A percentile compares a stretch with the other conserved stretches of the same genome.
Evolutionary conservation across 768 basidiomycete species (phyloP).

Genomic region (Boletus subcaerulescens): DNA sequence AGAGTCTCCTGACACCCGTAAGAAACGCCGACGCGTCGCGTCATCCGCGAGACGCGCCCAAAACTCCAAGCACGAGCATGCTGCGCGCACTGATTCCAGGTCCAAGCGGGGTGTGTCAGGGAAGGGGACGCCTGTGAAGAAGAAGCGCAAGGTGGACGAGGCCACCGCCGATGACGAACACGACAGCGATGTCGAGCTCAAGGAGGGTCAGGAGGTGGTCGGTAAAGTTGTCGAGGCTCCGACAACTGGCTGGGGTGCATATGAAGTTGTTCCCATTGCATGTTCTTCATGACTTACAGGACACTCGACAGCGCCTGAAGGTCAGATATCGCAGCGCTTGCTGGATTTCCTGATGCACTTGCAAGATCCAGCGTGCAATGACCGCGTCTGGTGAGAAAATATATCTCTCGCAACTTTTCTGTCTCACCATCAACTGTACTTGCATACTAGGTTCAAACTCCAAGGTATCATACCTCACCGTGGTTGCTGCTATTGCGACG

Average conservation of each 20-base stretch:
- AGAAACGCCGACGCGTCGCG: conserved; percentile 22
- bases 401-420: not conserved
- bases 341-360: conserved; percentile 72
- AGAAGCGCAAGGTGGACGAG: conserved; percentile 23
- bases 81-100: not conserved
- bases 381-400: conserved; percentile 68
- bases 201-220: conserved; percentile 67
- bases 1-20: conserved; percentile 26
- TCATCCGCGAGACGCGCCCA: conserved; percentile 29
- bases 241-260: conserved; percentile 70
- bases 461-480: conserved; percentile 46
- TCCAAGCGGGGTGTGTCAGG: conserved; percentile 26
- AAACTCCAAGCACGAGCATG: conserved; percentile 6
- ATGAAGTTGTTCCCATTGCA: not conserved
- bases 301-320: conserved; percentile 62
- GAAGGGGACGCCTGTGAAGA: conserved; percentile 16
- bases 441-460: conserved; percentile 74
- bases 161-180: conserved; percentile 22
- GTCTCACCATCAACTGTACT: not conserved
- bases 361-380: conserved; percentile 73
- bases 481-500: not conserved
- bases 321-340: conserved; percentile 83
- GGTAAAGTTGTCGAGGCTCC: conserved; percentile 81
- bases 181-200: conserved; percentile 44
- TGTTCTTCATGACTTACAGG: not conserved